Evolutionary conservation across 1,284 basidiomycete species (phyloP), one percentile per base, ranked within the genome.

Genomic region (Leccinum huronense): DNA sequence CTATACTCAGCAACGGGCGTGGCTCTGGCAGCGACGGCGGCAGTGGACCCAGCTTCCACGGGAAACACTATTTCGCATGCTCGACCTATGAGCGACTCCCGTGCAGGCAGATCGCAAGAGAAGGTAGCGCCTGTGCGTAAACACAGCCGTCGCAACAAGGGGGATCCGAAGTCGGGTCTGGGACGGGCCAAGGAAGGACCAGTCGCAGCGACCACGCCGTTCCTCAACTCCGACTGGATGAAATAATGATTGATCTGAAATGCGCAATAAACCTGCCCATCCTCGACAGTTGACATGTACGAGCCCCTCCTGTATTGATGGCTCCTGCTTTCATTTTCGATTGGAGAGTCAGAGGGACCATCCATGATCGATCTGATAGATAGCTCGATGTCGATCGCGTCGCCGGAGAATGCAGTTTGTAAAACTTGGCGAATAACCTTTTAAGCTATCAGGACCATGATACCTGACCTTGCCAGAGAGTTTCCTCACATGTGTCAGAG

Each of bases 301-400:
- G 77, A 79, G 23, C 69, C 67, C 53, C 72, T 70, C 55, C 68
- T 69, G 19, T 63, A 59, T 61, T 66, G 69, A 59, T 36, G 48
- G 31, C 30, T 60, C 60, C 59, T 65, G 55, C 16, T 69, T 67
- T 72, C 72, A 42, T 54, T 57, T 34, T 72, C 71, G 9, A 63
- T 58, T 16, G 72, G 73, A 14, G 73, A 73, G 38, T 72, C 71
- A 14, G 68, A 63, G 5, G 58, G 58, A 61, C 62, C 70, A 58
- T 76, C 75, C 64, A 62, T 61, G 54, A 64, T 45, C 2, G 76
- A 67, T 63, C 23, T 67, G 60, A 94, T 81, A 68, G 87, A 86
- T n/a, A 97, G 83, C 5, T 95, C 94, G 58, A 97, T 78, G 72
- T 97, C 94, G 59, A 98, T 84, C n/a, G 90, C 89, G 71, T 96